Evolutionary conservation across 176 grass and related monocot species (phyloP), one percentile per base, ranked within the genome.

Genomic region (Lolium multiflorum): DNA sequence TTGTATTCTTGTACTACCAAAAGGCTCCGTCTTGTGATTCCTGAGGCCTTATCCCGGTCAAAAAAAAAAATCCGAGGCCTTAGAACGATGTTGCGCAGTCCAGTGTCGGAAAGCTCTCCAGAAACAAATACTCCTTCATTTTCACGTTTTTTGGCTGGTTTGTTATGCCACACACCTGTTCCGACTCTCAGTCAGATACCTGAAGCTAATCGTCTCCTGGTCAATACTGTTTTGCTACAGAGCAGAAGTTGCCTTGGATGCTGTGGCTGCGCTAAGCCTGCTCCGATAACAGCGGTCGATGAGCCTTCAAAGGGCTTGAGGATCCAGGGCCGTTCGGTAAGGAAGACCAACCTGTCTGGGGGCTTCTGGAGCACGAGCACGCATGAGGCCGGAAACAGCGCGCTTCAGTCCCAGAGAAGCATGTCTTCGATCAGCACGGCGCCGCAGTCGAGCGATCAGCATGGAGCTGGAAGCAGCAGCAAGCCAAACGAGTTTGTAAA

Each of bases 171-270:
- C 11, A 4, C 38, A 2, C 13, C 68, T 72, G 77, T 3, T 72
- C 4, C 4, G 24, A 64, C 64, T 56, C 20, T n/a, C n/a, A n/a
- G n/a, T 68, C 0, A n/a, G 7, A 67, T 61, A 59, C 20, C 55
- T 50, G 49, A 44, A 90, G 75, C 82, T 95, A 90, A 95, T 92
- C 82, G 51, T 81, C 60, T 66, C 84, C 82, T 88, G 85, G 87
- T 82, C 71, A 21, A 90, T 90, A 80, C 88, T 91, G 91, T 65
- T 89, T 98, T 95, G 89, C 80, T 94, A 95, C 96, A 98, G 96
- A 92, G 83, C 96, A 98, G 96, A 94, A 87, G 96, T 98, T 98
- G 91, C 88, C 88, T 98, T 92, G 91, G 89, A 90, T 98, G 96
- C 74, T 98, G 83, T 92, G 50, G 96, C 74, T 98, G 83, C 87